Evolutionary conservation across 2,329 filamentous ascomycete genomes (phyloP).

Genomic region (Daldinia sp.): DNA sequence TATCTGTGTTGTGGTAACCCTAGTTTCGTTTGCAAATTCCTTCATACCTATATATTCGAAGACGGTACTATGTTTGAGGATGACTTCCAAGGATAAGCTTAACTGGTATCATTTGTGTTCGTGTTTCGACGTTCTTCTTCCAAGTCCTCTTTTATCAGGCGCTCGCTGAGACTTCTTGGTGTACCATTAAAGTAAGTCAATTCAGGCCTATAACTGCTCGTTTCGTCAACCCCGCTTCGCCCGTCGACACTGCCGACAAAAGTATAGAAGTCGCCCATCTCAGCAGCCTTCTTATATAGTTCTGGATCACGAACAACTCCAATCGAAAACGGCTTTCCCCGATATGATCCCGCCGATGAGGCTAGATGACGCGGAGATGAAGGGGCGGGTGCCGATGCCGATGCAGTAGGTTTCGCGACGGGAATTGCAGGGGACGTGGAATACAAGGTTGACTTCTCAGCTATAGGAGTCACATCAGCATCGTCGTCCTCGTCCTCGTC

Average conservation of each 20-base stretch:
- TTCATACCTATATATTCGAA: neutral
- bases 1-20: neutral
- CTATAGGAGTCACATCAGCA: conserved; percentile 32
- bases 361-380: conserved; percentile 53
- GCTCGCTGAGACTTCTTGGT: conserved; percentile 62
- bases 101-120: conserved; percentile 19
- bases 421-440: conserved; percentile 61
- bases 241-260: conserved; percentile 68
- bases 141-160: conserved; percentile 63
- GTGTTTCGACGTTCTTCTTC: conserved; percentile 47
- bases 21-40: conserved; percentile 11
- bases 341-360: conserved; percentile 66
- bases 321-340: conserved; percentile 65
- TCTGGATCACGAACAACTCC: conserved; percentile 63
- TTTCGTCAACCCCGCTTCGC: conserved; percentile 62
- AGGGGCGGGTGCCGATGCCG: conserved; percentile 51
- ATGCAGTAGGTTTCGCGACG: conserved; percentile 51
- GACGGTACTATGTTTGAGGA: neutral
- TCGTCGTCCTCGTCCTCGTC: conserved; percentile 37
- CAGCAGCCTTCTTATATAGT: conserved; percentile 61
- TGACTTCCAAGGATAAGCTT: conserved; percentile 4
- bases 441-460: conserved; percentile 50
- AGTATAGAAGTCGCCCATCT: conserved; percentile 61
- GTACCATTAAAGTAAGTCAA: conserved; percentile 57
- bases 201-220: conserved; percentile 59